Percentiles rank a stretch among this genome's conserved stretches.
phyloP scores from a whole-genome alignment of 805 yeast genomes.

The Candida michaelii region DNA sequence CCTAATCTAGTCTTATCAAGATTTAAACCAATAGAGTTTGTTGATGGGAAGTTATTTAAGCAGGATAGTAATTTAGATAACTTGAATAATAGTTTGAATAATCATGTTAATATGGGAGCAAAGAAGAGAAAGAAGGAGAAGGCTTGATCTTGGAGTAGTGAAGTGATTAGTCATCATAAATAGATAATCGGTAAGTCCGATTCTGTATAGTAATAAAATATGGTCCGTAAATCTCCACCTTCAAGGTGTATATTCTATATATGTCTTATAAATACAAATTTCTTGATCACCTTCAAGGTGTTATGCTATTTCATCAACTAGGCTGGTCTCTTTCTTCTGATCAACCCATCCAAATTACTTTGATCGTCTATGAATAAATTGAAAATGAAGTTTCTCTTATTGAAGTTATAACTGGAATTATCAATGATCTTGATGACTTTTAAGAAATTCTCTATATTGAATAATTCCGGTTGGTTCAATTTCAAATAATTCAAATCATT shows the following conservation, averaged over 20 bases:
- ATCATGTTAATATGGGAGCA: conserved; percentile 8
- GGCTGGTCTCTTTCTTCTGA: conserved; percentile 8
- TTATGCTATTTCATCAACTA: too few relatives aligned
- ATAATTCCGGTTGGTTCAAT: conserved; percentile 47
- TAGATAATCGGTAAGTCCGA: too few relatives aligned
- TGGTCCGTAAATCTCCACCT: too few relatives aligned
- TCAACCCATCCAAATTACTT: conserved; percentile 16
- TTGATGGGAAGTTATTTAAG: conserved; percentile 22
- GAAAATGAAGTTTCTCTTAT: conserved; percentile 62
- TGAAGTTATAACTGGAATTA: conserved; percentile 60
- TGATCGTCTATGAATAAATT: conserved; percentile 57
- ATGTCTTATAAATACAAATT: too few relatives aligned
- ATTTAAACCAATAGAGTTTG: conserved; percentile 32
- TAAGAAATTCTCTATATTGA: conserved; percentile 55
- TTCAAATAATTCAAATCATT: conserved; percentile 58
- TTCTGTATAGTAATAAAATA: too few relatives aligned
- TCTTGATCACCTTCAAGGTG: too few relatives aligned
- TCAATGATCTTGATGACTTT: conserved; percentile 52
- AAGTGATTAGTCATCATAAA: too few relatives aligned
- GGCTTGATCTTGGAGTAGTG: not conserved
- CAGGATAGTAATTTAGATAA: conserved; percentile 15
- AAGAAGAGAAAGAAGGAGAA: conserved; percentile 13
- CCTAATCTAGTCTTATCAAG: conserved; percentile 34
- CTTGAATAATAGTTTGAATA: conserved; percentile 13
- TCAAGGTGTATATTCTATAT: too few relatives aligned